Evolutionary conservation across 768 basidiomycete genomes (phyloP), one percentile per base, ranked within the genome.

Genomic region (Tylopilus balloui): DNA sequence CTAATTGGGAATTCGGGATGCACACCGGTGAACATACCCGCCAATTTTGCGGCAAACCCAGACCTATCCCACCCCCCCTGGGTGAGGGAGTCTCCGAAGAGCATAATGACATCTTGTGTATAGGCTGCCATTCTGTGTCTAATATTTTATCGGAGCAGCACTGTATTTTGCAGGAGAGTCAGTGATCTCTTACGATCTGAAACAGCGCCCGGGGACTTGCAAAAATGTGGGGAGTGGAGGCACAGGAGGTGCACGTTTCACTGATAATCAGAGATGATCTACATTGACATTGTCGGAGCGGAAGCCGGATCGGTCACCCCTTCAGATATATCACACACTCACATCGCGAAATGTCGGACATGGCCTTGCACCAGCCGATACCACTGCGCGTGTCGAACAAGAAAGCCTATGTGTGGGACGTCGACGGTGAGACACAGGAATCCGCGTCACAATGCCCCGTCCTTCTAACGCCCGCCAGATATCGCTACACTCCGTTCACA

Each of bases 331-430:
- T n/a, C n/a, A n/a, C n/a, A n/a, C n/a, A n/a, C n/a, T n/a, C n/a
- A n/a, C n/a, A n/a, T n/a, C n/a, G n/a, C n/a, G n/a, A n/a, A n/a
- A n/a, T n/a, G n/a, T n/a, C n/a, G n/a, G 15, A 19, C 9, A 58
- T 58, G 62, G n/a, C 52, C 19, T 40, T 50, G 15, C 4, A 42
- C 48, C 34, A 36, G 19, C 51, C 65, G 32, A 80, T 92, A 55
- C 73, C 73, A 20, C 71, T 95, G 7, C 79, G 84, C 47, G 74
- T 94, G 24, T 81, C 89, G 12, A 88, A 92, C 58, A 78, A 86
- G 46, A 83, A 77, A 50, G 91, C 83, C 1, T 92, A 86, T 56
- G 78, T 94, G n/a, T 96, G 92, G 92, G 81, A 90, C 63, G 78
- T 89, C 38, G 80, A 92, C 58, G 86, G 92, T 89, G 46, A 48